phyloP scores from a whole-genome alignment of 371 early-diverging fungal species.

The Blakeslea trispora region DNA sequence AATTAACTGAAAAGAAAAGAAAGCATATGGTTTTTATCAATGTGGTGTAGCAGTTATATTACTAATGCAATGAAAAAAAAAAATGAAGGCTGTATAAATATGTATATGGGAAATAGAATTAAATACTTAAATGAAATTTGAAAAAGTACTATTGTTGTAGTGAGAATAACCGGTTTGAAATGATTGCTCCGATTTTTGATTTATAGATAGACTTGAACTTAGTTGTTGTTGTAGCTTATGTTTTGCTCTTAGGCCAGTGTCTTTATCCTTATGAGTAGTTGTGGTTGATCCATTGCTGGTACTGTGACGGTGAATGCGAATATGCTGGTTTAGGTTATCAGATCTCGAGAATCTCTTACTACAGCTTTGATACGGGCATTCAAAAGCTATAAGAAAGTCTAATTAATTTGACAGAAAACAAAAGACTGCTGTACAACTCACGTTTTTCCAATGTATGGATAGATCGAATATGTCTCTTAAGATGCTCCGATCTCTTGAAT shows the following conservation, averaged over 20 bases:
- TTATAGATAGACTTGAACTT: neutral
- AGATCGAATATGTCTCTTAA: constrained; percentile 66
- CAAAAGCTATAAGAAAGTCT: constrained; percentile 47
- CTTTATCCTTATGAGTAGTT: constrained; percentile 4
- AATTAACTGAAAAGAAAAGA: constrained; percentile 9
- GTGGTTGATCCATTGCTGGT: constrained; percentile 12
- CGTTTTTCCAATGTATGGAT: constrained; percentile 69
- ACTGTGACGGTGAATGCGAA: constrained; percentile 61
- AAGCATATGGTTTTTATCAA: neutral
- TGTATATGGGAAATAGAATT: constrained; percentile 7
- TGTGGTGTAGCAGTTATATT: neutral
- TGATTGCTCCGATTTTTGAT: neutral
- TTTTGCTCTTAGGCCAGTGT: neutral
- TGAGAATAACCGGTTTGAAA: neutral
- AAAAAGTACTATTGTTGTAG: constrained; percentile 20
- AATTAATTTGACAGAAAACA: neutral
- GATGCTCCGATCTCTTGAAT: constrained; percentile 70
- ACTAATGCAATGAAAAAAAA: neutral
- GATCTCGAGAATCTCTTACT: constrained; percentile 80
- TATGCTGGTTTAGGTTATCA: constrained; percentile 80
- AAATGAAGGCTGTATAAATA: neutral
- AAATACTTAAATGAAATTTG: constrained; percentile 29
- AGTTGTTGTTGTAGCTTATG: constrained; percentile 7
- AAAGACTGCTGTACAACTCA: constrained; percentile 38
- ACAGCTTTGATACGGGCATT: constrained; percentile 73